Evolutionary conservation across 106 monocot genomes (phyloP), one percentile per base, ranked within the genome.

Genomic region (Dioscorea zingiberensis): DNA sequence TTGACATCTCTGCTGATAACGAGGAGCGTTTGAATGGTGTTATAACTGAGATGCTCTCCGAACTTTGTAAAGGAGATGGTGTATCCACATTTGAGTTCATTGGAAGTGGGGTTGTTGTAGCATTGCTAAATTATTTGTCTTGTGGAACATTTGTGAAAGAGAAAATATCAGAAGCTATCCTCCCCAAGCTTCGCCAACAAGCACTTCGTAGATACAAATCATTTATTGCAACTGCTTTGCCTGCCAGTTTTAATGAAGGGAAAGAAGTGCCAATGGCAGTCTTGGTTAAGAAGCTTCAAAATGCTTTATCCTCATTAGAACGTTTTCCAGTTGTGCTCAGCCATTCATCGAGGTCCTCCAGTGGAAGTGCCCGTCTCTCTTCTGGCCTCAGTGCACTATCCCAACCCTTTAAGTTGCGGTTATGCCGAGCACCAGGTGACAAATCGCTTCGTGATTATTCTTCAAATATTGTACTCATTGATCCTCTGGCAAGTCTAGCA

Each of bases 1-100:
- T 88, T 78, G 85, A 87, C 26, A 72, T 74, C 58, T 82, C 85
- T 47, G 25, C 49, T 68, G 80, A 78, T 47, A 69, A 27, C 25
- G 93, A 98, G 64, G 82, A 83, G 55, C 65, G 89, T 9, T 64
- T 98, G 30, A 77, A 80, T 71, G 71, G 53, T 21, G 72, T 89
- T 38, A 62, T 93, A 55, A 27, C 77, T 59, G 80, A 93, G 49
- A 89, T 93, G 72, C 62, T 98, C 14, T 58, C 70, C 51, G 93
- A 98, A 55, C 84, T 98, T 61, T 74, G 73, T 58, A 98, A 87
- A 84, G 78, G 71, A 30, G 89, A 98, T 72, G 86, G 98, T 75
- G 93, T 98, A 14, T 98, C 98, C 25, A 98, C 98, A 17, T 98
- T 98, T 84, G 98, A 98, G 78, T 98, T 98, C 62, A 89, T 93